These are phyloP conservation scores for Colletotrichum siamense DNA, from an alignment of 2,329 filamentous ascomycete species.

Conservation along the genomic window DNA sequence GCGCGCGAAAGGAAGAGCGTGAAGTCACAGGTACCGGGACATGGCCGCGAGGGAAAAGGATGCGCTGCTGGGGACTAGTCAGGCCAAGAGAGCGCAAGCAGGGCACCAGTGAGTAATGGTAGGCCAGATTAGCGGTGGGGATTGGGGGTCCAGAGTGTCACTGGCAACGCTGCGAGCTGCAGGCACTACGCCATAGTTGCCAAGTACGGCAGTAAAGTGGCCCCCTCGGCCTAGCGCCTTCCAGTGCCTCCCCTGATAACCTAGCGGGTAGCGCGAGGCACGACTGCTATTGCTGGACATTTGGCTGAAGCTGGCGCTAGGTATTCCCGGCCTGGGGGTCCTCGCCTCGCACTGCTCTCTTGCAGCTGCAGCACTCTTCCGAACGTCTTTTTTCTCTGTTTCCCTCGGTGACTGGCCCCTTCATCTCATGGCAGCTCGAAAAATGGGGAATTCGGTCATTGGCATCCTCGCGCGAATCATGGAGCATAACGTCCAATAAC, in stretches of 20 bases:
- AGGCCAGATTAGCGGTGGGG: conserved; percentile 13
- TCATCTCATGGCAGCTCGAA: conserved; percentile 16
- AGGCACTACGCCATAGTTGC: conserved; percentile 14
- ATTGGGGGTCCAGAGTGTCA: not conserved
- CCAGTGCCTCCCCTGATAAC: conserved; percentile 12
- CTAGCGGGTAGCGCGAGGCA: conserved; percentile 11
- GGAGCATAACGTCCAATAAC: not conserved
- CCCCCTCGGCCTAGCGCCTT: not conserved
- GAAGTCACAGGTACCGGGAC: conserved; percentile 13
- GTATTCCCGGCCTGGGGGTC: not conserved
- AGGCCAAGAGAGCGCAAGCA: conserved; percentile 3
- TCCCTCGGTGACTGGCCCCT: not conserved
- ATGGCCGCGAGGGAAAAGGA: not conserved
- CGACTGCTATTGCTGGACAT: not conserved
- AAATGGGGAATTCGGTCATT: conserved; percentile 17
- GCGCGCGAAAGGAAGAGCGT: not conserved
- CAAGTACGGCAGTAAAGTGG: not conserved
- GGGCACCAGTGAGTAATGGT: not conserved
- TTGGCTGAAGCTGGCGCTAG: conserved; percentile 1
- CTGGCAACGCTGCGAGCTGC: not conserved
- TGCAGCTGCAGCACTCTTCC: not conserved
- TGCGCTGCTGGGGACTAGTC: not conserved
- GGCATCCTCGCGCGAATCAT: conserved; percentile 17
- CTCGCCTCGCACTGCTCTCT: not conserved
- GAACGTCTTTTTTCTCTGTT: not conserved